phyloP scores from a whole-genome alignment of 495 filamentous ascomycete genomes.

The Pyrenula aspistea region DNA sequence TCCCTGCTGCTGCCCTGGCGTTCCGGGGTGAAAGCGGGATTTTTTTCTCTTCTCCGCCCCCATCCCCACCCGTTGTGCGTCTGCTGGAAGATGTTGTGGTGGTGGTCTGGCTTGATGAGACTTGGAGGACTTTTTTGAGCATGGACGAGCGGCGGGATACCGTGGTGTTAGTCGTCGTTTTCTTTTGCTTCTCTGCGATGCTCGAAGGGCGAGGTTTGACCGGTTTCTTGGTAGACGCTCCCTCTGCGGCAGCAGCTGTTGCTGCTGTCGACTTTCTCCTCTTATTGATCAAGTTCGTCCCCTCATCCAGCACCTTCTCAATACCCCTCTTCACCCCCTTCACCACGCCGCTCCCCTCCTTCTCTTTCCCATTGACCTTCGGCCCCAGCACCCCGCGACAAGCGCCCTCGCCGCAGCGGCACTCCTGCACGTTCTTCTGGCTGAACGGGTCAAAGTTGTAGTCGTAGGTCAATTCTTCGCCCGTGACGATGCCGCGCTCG shows the following conservation, averaged over 20 bases:
- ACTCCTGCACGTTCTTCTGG: slow-evolving; percentile 71
- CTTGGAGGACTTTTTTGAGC: neutral
- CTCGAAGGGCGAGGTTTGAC: neutral
- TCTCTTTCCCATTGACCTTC: slow-evolving; percentile 46
- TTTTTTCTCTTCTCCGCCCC: neutral
- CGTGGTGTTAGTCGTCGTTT: neutral
- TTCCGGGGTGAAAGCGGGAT: neutral
- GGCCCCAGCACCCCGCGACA: slow-evolving; percentile 73
- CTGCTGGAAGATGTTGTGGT: too few relatives aligned
- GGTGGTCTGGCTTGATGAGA: neutral
- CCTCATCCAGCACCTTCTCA: slow-evolving; percentile 10
- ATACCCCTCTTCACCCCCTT: slow-evolving; percentile 21
- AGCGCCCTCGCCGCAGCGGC: slow-evolving; percentile 63
- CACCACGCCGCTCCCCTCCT: slow-evolving; percentile 22
- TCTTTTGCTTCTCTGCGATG: neutral
- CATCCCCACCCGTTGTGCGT: neutral
- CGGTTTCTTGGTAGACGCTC: neutral
- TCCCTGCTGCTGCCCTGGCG: neutral
- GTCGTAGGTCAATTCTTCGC: slow-evolving; percentile 96
- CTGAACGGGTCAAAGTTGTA: slow-evolving; percentile 95
- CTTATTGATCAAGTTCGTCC: slow-evolving; percentile 17
- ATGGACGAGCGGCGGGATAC: neutral
- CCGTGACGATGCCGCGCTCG: slow-evolving; percentile 76
- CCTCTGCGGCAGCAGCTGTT: neutral
- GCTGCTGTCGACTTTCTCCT: slow-evolving; percentile 15